Base-by-base conservation (phyloP, 1,284 basidiomycete species). In the Trametes hirsuta region DNA sequence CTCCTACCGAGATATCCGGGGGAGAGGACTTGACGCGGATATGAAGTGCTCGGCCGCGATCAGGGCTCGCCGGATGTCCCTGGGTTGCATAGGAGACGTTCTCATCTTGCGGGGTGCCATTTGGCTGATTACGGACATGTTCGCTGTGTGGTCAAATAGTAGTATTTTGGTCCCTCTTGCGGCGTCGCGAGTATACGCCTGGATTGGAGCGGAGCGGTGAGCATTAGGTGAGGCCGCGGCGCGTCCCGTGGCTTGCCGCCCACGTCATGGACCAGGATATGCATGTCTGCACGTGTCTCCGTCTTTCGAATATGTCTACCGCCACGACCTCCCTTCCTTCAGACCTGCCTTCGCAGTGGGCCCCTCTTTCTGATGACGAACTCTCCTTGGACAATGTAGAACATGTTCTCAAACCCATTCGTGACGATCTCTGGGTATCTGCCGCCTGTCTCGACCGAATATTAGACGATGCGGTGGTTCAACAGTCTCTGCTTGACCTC, bases 371-470 rank as follows among this genome's bases (percentile, higher is more conserved):
- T 37, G 84, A 91, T 71, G 71, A 80, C 40, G 77, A 86, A 30
- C 65, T 93, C 53, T 85, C 84, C 3, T 67, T 74, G 1, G 77
- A 84, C 39, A 68, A 72, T 46, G 75, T 91, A 18, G 73, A 77
- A 22, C 67, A 80, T 39, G 69, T 79, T n/a, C 78, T 93, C n/a
- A 74, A 72, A 6, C 68, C 75, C 22, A 73, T 88, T 37, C 72
- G 78, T 41, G 84, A 92, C 68, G 87, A 93, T 70, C 75, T 89
- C 10, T 93, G 90, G 90, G 87, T 86, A 18, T 81, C 81, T 47
- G 84, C 88, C 35, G 90, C 91, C 8, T 90, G 85, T 66, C 75
- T 79, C 14, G 91, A 93, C 76, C 80, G 88, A 59, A 73, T 90
- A 41, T 75, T 90, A 14, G 80, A 89, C 61, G 79, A 86, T 70